A percentile compares a stretch with the other conserved stretches of the same genome.
Conservation (phyloP, 2,329 filamentous ascomycete species). For the Fusarium humuli region DNA sequence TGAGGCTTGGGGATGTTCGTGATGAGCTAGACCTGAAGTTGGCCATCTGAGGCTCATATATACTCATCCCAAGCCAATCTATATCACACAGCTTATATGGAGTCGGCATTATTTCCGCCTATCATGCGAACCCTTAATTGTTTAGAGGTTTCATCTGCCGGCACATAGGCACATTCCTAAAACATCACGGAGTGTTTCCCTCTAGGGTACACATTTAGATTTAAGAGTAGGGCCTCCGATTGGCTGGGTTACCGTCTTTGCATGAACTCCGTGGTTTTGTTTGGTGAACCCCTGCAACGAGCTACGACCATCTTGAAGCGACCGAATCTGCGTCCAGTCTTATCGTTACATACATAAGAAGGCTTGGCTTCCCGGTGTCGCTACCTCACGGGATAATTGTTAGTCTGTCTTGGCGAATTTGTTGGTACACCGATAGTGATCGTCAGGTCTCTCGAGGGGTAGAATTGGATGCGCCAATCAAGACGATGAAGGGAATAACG, state of each 20-base stretch:
- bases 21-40: background rate
- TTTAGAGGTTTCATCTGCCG: slow-evolving; percentile 17
- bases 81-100: slow-evolving; percentile 5
- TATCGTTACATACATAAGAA: background rate
- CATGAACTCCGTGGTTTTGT: background rate
- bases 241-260: background rate
- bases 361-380: background rate
- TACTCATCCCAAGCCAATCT: background rate
- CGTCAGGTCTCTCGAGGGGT: background rate
- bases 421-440: slow-evolving; percentile 1
- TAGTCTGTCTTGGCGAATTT: background rate
- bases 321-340: background rate
- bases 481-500: background rate
- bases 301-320: slow-evolving; percentile 2
- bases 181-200: slow-evolving; percentile 17
- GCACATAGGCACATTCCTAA: slow-evolving; percentile 13
- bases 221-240: background rate
- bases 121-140: slow-evolving; percentile 9
- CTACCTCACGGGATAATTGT: background rate
- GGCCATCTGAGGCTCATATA: background rate
- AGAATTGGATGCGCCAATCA: background rate
- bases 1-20: background rate
- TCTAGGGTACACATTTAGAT: slow-evolving; percentile 11
- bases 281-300: background rate
- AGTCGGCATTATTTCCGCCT: slow-evolving; percentile 12